These are phyloP conservation scores for Graphilbum sp. DNA, from an alignment of 2,329 filamentous ascomycete genomes.

Conservation along the genomic window DNA sequence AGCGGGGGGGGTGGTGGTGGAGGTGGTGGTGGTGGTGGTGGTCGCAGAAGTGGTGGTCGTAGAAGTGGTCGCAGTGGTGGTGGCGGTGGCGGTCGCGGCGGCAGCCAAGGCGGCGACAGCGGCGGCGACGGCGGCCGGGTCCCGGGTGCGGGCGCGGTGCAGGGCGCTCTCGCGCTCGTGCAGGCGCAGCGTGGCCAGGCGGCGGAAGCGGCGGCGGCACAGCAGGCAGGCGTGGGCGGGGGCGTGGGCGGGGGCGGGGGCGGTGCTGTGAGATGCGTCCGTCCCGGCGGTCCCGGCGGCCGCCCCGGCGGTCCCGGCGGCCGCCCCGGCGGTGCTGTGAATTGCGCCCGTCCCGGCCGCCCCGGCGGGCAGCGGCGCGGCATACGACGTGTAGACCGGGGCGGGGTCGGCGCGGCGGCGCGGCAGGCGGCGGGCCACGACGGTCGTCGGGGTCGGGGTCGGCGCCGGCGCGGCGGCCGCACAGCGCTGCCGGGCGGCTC, in stretches of 20 bases:
- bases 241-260: too few species aligned
- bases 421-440: constrained; percentile 9
- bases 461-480: constrained; percentile 2
- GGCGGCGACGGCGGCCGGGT: constrained; percentile 13
- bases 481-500: constrained; percentile 5
- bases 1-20: too few species aligned
- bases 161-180: constrained; percentile 28
- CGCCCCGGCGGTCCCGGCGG: too few species aligned
- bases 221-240: constrained; percentile 22
- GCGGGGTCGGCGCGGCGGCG: constrained; percentile 15
- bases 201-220: constrained; percentile 24
- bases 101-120: constrained; percentile 17
- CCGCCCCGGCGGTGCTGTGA: too few species aligned
- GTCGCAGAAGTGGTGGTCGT: too few species aligned
- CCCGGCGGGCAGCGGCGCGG: constrained; percentile 10
- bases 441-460: neutral
- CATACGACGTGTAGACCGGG: constrained; percentile 35
- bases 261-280: too few species aligned
- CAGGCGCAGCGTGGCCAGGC: constrained; percentile 21
- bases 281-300: too few species aligned
- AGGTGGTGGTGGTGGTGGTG: too few species aligned
- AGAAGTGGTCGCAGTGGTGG: neutral
- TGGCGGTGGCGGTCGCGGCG: neutral
- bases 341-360: constrained; percentile 22
- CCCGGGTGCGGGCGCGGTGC: constrained; percentile 17